phyloP scores from a whole-genome alignment of 2,329 filamentous ascomycete species.

The Calonectria honghensis region DNA sequence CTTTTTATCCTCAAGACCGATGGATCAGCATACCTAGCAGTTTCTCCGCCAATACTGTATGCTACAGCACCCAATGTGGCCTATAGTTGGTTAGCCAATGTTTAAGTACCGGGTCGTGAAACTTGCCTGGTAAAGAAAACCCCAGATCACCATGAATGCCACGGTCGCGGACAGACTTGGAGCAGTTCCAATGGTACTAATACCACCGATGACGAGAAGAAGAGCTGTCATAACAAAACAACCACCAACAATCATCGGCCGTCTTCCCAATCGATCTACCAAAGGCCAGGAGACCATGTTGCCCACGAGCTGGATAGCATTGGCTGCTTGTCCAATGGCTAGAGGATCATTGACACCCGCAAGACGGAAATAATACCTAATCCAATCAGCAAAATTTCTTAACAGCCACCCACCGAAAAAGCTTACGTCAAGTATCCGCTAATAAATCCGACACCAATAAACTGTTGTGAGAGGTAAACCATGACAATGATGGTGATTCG shows the following conservation, averaged over 20 bases:
- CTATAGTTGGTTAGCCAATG: neutral
- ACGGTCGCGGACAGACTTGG: slow-evolving; percentile 51
- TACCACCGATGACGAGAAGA: slow-evolving; percentile 57
- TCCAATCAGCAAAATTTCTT: neutral
- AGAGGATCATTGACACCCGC: slow-evolving; percentile 56
- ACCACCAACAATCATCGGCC: slow-evolving; percentile 56
- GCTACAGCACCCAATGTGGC: slow-evolving; percentile 56
- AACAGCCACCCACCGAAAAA: neutral
- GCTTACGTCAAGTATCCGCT: slow-evolving; percentile 54
- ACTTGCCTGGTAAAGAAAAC: slow-evolving; percentile 53
- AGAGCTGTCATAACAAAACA: slow-evolving; percentile 54
- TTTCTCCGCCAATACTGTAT: slow-evolving; percentile 57
- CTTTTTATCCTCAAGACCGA: too few relatives aligned
- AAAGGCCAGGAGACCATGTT: slow-evolving; percentile 58
- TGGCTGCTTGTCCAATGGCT: slow-evolving; percentile 55
- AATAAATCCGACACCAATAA: slow-evolving; percentile 57
- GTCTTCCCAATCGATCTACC: slow-evolving; percentile 56
- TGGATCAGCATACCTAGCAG: slow-evolving; percentile 47
- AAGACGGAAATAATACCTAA: slow-evolving; percentile 54
- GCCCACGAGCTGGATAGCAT: slow-evolving; percentile 55
- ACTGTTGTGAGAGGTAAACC: slow-evolving; percentile 58
- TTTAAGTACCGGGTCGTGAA: neutral
- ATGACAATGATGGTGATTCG: slow-evolving; percentile 57
- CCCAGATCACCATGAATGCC: slow-evolving; percentile 56
- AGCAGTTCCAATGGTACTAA: slow-evolving; percentile 54